A percentile compares a stretch with the other conserved stretches of the same genome.
phyloP scores from a whole-genome alignment of 495 filamentous ascomycete species.

The Glarea lozoyensis region DNA sequence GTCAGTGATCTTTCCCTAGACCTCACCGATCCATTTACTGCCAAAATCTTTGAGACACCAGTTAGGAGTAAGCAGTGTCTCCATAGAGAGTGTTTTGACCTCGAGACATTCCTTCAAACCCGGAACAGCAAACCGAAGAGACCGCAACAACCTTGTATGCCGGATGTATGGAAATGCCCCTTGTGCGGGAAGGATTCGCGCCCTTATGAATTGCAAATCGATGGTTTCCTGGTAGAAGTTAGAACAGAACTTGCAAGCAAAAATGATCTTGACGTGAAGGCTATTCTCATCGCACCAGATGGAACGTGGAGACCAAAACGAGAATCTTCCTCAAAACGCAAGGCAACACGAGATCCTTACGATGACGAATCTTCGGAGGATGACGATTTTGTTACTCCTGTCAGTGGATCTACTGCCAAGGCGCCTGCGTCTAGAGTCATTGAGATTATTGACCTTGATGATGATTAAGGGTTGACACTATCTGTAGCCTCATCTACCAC shows the following conservation, averaged over 20 bases:
- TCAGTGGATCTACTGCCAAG: too few species aligned
- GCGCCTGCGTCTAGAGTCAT: too few species aligned
- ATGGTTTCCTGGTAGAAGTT: constrained; percentile 60
- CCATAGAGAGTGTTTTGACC: constrained; percentile 84
- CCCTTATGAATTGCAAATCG: constrained; percentile 57
- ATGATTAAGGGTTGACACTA: too few species aligned
- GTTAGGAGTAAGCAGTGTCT: constrained; percentile 50
- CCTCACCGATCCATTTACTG: constrained; percentile 68
- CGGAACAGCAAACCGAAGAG: constrained; percentile 35
- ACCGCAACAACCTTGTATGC: constrained; percentile 41
- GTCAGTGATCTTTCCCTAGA: constrained; percentile 57
- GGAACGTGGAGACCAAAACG: constrained; percentile 45
- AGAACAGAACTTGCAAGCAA: constrained; percentile 35
- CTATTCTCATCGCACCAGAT: constrained; percentile 46
- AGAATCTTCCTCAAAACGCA: constrained; percentile 10
- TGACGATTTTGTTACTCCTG: too few species aligned
- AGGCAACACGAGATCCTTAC: constrained; percentile 7
- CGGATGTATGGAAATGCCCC: constrained; percentile 78
- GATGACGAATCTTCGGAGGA: constrained; percentile 16
- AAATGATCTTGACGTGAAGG: constrained; percentile 37
- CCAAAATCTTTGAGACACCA: constrained; percentile 58
- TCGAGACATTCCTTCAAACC: constrained; percentile 67
- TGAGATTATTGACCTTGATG: constrained; percentile 18
- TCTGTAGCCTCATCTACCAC: too few species aligned
- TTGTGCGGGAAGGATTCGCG: constrained; percentile 68